A percentile compares a stretch with the other conserved stretches of the same genome.
phyloP scores from a whole-genome alignment of 805 yeast genomes.

The Cyberlindnera japonica region DNA sequence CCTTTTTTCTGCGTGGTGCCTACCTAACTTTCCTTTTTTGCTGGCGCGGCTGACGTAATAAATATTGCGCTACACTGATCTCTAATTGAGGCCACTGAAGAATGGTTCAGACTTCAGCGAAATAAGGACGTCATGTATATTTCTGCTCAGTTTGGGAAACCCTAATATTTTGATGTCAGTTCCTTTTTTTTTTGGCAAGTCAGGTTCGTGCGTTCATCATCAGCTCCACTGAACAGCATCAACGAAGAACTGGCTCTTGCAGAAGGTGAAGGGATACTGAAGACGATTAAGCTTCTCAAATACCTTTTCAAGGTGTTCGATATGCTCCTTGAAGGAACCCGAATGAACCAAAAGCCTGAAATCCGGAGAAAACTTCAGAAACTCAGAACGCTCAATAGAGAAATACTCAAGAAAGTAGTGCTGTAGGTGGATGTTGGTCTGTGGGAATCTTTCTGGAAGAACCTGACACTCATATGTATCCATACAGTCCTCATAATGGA shows the following conservation, averaged over 20 bases:
- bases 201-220: too few relatives aligned
- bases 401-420: not conserved
- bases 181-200: too few relatives aligned
- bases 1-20: too few relatives aligned
- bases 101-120: too few relatives aligned
- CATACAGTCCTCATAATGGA: not conserved
- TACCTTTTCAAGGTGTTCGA: not conserved
- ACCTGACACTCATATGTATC: conserved; percentile 2
- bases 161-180: too few relatives aligned
- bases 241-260: not conserved
- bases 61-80: too few relatives aligned
- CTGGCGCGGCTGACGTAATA: too few relatives aligned
- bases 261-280: conserved; percentile 1
- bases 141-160: too few relatives aligned
- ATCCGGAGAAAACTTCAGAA: not conserved
- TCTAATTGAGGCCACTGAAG: too few relatives aligned
- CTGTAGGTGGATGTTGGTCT: conserved; percentile 3
- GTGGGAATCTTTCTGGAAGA: conserved; percentile 2
- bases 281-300: not conserved
- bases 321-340: not conserved
- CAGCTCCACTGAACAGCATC: not conserved
- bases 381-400: not conserved
- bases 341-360: conserved; percentile 1
- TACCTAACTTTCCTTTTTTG: too few relatives aligned
- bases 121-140: too few relatives aligned